Conservation (phyloP, 805 yeast species). For the Candida multigemmis region DNA sequence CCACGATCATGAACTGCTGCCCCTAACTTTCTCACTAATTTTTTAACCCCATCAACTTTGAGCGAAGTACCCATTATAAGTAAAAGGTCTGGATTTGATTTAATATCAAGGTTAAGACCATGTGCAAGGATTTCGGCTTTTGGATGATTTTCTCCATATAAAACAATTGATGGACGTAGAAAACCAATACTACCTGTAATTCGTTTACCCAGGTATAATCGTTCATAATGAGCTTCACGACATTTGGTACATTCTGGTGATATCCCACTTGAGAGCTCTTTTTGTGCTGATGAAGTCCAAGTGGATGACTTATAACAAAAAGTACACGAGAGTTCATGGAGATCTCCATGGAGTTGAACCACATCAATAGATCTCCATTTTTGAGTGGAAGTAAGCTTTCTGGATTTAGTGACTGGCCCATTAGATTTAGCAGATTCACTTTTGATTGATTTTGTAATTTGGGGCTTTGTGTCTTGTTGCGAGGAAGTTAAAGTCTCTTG, state of each 20-base stretch:
- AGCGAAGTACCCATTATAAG: conserved; percentile 91
- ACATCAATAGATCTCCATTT: conserved; percentile 64
- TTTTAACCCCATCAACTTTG: conserved; percentile 83
- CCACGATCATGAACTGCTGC: conserved; percentile 66
- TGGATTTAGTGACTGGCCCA: too few species aligned
- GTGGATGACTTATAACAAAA: conserved; percentile 47
- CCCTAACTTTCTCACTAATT: conserved; percentile 61
- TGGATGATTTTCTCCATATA: conserved; percentile 94
- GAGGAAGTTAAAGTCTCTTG: too few species aligned
- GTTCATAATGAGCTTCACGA: conserved; percentile 40
- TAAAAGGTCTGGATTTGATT: conserved; percentile 63
- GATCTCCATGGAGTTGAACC: conserved; percentile 86
- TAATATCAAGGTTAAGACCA: conserved; percentile 59
- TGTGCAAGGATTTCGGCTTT: conserved; percentile 69
- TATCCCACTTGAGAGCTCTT: conserved; percentile 46
- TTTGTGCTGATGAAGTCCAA: conserved; percentile 53
- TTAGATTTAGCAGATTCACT: too few species aligned
- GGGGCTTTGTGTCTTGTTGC: too few species aligned
- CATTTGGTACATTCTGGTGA: conserved; percentile 77
- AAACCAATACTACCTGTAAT: conserved; percentile 62
- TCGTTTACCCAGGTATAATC: conserved; percentile 66
- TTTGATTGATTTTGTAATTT: too few species aligned
- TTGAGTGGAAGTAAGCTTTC: conserved; percentile 9
- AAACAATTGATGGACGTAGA: conserved; percentile 80
- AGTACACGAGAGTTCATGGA: conserved; percentile 70